phyloP scores from a whole-genome alignment of 257 asterid species.

The Solanum acaule region DNA sequence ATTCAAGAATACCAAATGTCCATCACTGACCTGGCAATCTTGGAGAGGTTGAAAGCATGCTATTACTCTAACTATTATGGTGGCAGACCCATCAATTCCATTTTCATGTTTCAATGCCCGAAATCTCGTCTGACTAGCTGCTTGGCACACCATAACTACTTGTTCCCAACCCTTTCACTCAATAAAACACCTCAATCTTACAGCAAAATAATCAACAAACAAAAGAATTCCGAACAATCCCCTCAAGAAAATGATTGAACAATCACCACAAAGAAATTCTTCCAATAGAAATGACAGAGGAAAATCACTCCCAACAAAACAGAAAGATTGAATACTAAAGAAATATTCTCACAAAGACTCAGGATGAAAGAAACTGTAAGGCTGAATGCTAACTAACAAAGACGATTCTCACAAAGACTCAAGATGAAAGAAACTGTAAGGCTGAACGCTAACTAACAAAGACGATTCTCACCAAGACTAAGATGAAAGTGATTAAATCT shows the following conservation, averaged over 20 bases:
- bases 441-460: neutral
- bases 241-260: neutral
- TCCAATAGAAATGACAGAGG: neutral
- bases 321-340: neutral
- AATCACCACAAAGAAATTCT: neutral
- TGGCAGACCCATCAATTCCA: slow-evolving; percentile 82
- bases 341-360: neutral
- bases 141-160: slow-evolving; percentile 99
- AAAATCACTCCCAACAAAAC: neutral
- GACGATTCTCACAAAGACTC: neutral
- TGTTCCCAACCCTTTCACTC: slow-evolving; percentile 39
- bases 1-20: neutral
- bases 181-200: slow-evolving; percentile 19
- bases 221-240: neutral
- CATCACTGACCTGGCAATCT: slow-evolving; percentile 81
- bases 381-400: neutral
- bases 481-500: neutral
- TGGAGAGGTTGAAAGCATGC: slow-evolving; percentile 98
- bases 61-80: slow-evolving; percentile 89
- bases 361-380: neutral
- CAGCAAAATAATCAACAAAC: slow-evolving; percentile 3
- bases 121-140: slow-evolving; percentile 96
- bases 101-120: slow-evolving; percentile 88
- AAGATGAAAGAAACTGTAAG: neutral
- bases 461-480: neutral